Evolutionary conservation across 148 eudicot species (phyloP), one percentile per base, ranked within the genome.

Genomic region (Amaranthus palmeri): DNA sequence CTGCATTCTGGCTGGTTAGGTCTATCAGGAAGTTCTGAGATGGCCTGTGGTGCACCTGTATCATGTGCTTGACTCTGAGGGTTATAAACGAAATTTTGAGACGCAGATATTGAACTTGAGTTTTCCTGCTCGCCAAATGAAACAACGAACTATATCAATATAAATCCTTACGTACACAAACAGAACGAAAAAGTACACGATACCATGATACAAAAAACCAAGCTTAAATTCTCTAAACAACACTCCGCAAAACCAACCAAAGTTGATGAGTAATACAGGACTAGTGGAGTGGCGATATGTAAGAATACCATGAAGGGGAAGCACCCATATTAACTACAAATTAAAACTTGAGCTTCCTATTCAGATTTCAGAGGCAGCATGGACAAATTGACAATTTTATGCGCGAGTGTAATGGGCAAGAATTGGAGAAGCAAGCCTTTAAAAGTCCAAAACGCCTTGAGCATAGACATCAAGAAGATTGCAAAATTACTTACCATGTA

Each of bases 1-100:
- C 89, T 87, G 77, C 93, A 89, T 72, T 86, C 90, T 59, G 93
- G 93, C 72, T 84, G 85, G 59, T 83, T 88, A 25, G 91, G 88
- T 78, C 91, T 78, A 76, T 87, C 86, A 15, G 93, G 93, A 42
- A 85, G 81, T 81, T 53, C 9, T 64, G 80, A 54, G 44, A 67
- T 58, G 10, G 82, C 40, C 45, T 73, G 53, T 60, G 74, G 80
- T 36, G 79, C 85, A 68, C 55, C 69, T 7, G 79, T 72, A 47
- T 52, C 79, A 6, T 69, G 58, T 63, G 74, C 74, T 73, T 78
- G 85, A 72, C 70, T 75, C 72, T 77, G 77, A 53, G 79, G 15
- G 73, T 74, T 75, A 72, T 79, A 79, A 43, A 47, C 67, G 66
- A 69, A 15, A 77, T 74, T 66, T 62, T 60, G 73, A 4, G 72